Percentiles rank a stretch among this genome's conserved stretches.
phyloP scores from a whole-genome alignment of 2,329 filamentous ascomycete species.

The Penicillium sp. region DNA sequence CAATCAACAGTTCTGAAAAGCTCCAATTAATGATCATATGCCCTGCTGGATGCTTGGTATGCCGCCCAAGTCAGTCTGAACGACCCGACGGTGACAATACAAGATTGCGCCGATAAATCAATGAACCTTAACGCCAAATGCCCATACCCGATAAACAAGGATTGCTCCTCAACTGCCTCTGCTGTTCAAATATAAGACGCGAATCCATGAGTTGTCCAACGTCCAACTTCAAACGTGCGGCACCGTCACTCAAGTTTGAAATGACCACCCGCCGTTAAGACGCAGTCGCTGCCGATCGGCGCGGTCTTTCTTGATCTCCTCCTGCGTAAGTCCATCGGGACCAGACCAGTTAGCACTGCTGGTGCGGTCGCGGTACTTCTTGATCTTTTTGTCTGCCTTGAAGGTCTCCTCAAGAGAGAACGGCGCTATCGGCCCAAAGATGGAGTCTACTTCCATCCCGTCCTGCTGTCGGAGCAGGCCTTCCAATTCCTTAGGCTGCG shows the following conservation, averaged over 20 bases:
- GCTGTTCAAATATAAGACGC: constrained; percentile 9
- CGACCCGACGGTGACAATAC: constrained; percentile 11
- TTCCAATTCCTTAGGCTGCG: constrained; percentile 78
- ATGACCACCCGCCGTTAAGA: constrained; percentile 82
- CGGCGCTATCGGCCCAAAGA: constrained; percentile 85
- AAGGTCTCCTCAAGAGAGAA: constrained; percentile 97
- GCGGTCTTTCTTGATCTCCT: constrained; percentile 77
- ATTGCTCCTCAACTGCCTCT: constrained; percentile 8
- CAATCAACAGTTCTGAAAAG: neutral
- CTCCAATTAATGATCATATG: constrained; percentile 16
- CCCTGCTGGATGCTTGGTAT: constrained; percentile 17
- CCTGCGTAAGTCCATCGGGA: constrained; percentile 77
- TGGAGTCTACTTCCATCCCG: constrained; percentile 68
- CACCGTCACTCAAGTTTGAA: constrained; percentile 30
- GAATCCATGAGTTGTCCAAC: too few species aligned
- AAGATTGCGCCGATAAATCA: constrained; percentile 17
- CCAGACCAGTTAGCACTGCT: constrained; percentile 93
- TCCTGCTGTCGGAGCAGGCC: constrained; percentile 77
- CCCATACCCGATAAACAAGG: constrained; percentile 4
- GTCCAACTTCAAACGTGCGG: too few species aligned
- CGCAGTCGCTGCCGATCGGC: constrained; percentile 75
- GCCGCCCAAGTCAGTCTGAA: constrained; percentile 14
- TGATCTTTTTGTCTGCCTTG: constrained; percentile 79
- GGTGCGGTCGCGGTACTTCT: constrained; percentile 84
- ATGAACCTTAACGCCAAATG: constrained; percentile 12